Percentiles rank a stretch among this genome's conserved stretches.
Evolutionary conservation across 768 basidiomycete genomes (phyloP).

Genomic region (Psilocybe cyanescens): DNA sequence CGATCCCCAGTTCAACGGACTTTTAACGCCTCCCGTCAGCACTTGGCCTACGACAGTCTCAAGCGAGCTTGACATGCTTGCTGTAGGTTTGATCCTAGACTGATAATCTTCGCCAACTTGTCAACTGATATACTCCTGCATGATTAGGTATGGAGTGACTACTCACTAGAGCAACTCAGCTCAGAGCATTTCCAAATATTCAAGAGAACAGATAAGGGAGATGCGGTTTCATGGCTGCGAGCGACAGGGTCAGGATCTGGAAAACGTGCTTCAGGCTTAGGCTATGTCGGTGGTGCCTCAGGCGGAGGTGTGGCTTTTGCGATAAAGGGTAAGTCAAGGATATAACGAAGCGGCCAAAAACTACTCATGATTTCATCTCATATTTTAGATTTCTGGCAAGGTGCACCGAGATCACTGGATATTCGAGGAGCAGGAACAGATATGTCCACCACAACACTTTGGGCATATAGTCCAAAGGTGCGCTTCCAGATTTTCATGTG

Average conservation of each 20-base stretch:
- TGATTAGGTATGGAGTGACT: conserved; percentile 34
- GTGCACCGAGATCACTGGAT: conserved; percentile 37
- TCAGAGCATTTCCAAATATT: conserved; percentile 32
- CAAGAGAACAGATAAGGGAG: conserved; percentile 34
- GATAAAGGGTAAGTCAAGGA: conserved; percentile 27
- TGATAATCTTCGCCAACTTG: background rate
- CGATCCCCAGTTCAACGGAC: conserved; percentile 38
- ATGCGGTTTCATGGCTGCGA: conserved; percentile 28
- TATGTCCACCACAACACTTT: conserved; percentile 33
- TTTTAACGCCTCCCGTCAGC: conserved; percentile 33
- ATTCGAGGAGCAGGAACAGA: conserved; percentile 35
- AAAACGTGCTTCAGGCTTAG: conserved; percentile 36
- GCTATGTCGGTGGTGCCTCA: conserved; percentile 38
- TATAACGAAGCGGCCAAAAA: background rate
- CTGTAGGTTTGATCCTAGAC: conserved; percentile 19
- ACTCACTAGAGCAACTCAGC: conserved; percentile 38
- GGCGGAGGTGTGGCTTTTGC: conserved; percentile 39
- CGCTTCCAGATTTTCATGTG: background rate
- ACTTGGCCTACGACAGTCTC: conserved; percentile 40
- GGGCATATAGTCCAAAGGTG: conserved; percentile 40
- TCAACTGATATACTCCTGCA: background rate
- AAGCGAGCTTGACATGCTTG: conserved; percentile 32
- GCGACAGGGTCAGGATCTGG: conserved; percentile 32
- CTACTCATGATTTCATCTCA: background rate
- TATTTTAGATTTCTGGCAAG: conserved; percentile 41